Conservation (phyloP, 768 basidiomycete species). For the Agrocybe praecox region DNA sequence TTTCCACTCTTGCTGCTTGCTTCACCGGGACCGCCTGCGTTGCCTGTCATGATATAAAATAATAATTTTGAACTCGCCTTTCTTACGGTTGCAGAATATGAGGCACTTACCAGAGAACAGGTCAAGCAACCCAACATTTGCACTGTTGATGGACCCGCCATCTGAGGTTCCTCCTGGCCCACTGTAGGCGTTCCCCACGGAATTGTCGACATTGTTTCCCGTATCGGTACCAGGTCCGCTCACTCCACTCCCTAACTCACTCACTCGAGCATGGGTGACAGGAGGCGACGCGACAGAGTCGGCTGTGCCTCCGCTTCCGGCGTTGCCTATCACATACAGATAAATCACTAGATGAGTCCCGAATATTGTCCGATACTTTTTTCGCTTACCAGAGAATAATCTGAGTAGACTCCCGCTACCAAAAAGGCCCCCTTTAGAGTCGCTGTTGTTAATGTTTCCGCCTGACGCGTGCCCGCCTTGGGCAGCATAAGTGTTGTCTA, state of each 20-base stretch:
- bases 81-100: neutral
- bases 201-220: conserved; percentile 6
- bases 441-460: conserved; percentile 25
- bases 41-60: conserved; percentile 31
- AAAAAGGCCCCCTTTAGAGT: conserved; percentile 9
- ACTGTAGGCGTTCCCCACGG: conserved; percentile 17
- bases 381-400: conserved; percentile 30
- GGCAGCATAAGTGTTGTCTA: conserved; percentile 34
- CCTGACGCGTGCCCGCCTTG: conserved; percentile 34
- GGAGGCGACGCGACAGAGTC: conserved; percentile 29
- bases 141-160: conserved; percentile 34
- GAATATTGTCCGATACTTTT: no score
- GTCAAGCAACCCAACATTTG: conserved; percentile 25
- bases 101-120: conserved; percentile 30
- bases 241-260: neutral
- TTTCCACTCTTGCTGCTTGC: conserved; percentile 26
- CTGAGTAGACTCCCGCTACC: conserved; percentile 21
- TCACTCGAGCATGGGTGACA: neutral
- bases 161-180: conserved; percentile 28
- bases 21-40: conserved; percentile 36
- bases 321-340: conserved; percentile 28
- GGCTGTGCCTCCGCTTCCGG: conserved; percentile 33
- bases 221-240: neutral
- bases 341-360: no score
- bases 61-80: conserved; percentile 3